Evolutionary conservation across 2,329 filamentous ascomycete species (phyloP).

Genomic region (Rugonectria rugulosa): DNA sequence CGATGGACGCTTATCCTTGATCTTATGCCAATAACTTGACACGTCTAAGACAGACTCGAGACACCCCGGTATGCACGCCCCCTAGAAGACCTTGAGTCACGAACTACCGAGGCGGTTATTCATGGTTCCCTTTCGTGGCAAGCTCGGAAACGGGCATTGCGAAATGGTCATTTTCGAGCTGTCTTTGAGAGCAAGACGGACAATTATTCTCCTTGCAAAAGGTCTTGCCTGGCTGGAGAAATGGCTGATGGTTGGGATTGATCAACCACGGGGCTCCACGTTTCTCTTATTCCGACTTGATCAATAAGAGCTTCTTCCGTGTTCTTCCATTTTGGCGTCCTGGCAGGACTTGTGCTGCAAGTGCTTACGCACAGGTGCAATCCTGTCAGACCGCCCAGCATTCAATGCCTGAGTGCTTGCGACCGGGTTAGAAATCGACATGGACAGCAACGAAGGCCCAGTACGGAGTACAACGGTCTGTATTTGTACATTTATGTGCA

Average conservation of each 20-base stretch:
- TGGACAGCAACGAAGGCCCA: not conserved
- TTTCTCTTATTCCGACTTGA: conserved; percentile 12
- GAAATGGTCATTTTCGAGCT: too few relatives aligned
- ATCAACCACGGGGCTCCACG: conserved; percentile 23
- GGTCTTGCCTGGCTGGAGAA: too few relatives aligned
- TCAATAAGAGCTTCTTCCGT: conserved; percentile 4
- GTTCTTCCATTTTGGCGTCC: conserved; percentile 21
- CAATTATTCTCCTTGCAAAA: too few relatives aligned
- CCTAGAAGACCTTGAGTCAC: conserved; percentile 13
- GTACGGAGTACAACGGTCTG: not conserved
- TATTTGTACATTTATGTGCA: too few relatives aligned
- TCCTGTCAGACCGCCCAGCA: conserved; percentile 10
- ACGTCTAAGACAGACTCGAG: conserved; percentile 18
- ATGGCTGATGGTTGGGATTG: conserved; percentile 21
- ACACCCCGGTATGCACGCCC: conserved; percentile 7
- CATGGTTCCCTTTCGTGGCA: conserved; percentile 2
- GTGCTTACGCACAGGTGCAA: conserved; percentile 25
- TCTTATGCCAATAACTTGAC: not conserved
- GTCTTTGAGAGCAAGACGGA: too few relatives aligned
- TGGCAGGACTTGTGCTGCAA: conserved; percentile 12
- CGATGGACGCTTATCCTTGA: conserved; percentile 11
- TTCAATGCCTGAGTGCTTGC: conserved; percentile 5
- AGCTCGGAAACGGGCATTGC: conserved; percentile 13
- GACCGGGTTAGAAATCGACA: not conserved
- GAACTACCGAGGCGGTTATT: conserved; percentile 32